Evolutionary conservation across 164 flowering plant species (phyloP).

Genomic region (Aristolochia fimbriata): DNA sequence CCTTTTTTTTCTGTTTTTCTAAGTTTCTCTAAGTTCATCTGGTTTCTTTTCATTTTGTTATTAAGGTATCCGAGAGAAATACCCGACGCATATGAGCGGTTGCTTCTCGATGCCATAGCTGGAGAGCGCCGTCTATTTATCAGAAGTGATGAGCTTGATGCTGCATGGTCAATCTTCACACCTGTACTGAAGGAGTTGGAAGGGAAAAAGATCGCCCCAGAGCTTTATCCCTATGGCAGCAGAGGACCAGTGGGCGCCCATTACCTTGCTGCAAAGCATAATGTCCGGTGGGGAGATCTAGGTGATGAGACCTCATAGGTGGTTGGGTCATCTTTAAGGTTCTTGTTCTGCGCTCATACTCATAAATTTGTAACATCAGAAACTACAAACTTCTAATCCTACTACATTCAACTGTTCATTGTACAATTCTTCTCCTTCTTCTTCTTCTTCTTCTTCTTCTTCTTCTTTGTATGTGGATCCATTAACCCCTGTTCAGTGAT

Average conservation of each 20-base stretch:
- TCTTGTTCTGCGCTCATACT: no score
- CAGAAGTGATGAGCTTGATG: slow-evolving; percentile 88
- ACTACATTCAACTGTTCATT: no score
- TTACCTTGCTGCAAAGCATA: slow-evolving; percentile 75
- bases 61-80: slow-evolving; percentile 60
- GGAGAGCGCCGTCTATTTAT: slow-evolving; percentile 81
- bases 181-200: slow-evolving; percentile 76
- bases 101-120: slow-evolving; percentile 73
- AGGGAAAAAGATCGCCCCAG: slow-evolving; percentile 57
- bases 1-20: no score
- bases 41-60: no score
- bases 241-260: slow-evolving; percentile 84
- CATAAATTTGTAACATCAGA: no score
- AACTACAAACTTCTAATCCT: no score
- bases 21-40: no score
- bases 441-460: no score
- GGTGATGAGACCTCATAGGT: slow-evolving; percentile 19
- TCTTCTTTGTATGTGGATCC: no score
- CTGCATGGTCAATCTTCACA: slow-evolving; percentile 85
- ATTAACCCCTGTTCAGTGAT: no score
- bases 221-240: slow-evolving; percentile 74
- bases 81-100: slow-evolving; percentile 83
- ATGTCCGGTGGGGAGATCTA: slow-evolving; percentile 80
- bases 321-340: no score
- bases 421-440: no score